phyloP scores from a whole-genome alignment of 352 stramenopile species.

The Phytophthora cactorum region DNA sequence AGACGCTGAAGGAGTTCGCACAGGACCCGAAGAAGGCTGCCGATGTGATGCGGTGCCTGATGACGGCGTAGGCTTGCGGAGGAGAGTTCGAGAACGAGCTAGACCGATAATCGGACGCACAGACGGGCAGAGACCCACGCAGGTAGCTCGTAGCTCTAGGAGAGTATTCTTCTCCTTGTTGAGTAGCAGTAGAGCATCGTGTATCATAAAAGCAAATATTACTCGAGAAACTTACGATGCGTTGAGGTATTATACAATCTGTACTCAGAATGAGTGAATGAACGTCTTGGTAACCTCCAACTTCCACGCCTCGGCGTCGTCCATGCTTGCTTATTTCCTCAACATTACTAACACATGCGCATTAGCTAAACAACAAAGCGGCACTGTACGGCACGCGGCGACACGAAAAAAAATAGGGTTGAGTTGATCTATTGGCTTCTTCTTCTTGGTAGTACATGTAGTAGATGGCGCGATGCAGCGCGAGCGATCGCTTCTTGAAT shows the following conservation, averaged over 20 bases:
- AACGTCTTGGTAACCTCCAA: background rate
- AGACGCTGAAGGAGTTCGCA: conserved; percentile 55
- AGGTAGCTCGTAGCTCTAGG: conserved; percentile 41
- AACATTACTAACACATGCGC: conserved; percentile 36
- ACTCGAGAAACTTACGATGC: conserved; percentile 29
- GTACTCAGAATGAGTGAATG: background rate
- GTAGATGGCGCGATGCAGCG: conserved; percentile 3
- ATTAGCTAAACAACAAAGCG: conserved; percentile 11
- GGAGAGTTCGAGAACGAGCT: conserved; percentile 21
- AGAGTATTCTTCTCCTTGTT: conserved; percentile 35
- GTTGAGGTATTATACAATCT: background rate
- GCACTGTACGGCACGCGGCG: background rate
- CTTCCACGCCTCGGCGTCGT: conserved; percentile 16
- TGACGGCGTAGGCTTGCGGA: conserved; percentile 22
- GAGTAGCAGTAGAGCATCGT: conserved; percentile 50
- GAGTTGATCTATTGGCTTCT: conserved; percentile 39
- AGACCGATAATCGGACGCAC: conserved; percentile 36
- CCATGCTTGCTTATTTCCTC: conserved; percentile 37
- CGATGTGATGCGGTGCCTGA: conserved; percentile 63
- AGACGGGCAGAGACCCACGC: conserved; percentile 23
- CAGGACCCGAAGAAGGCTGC: conserved; percentile 60
- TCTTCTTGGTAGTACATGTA: conserved; percentile 28
- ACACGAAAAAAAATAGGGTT: conserved; percentile 36
- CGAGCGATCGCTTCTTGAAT: conserved; percentile 24
- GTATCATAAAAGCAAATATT: conserved; percentile 51